Conservation (phyloP, 2,329 filamentous ascomycete species). For the Aspergillus carbonarius region DNA sequence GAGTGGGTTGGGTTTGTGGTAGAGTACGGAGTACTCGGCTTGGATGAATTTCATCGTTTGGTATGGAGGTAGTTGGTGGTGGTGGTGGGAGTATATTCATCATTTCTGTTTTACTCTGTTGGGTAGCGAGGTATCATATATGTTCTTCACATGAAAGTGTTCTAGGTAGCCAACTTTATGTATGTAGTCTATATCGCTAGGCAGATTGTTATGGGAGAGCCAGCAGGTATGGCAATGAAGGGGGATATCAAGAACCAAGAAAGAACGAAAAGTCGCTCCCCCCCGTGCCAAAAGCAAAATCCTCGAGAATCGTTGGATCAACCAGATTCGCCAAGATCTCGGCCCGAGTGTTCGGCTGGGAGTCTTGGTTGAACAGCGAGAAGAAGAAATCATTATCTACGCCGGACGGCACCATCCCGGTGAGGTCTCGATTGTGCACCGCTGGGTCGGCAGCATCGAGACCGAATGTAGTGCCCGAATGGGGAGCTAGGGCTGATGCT, state of each 20-base stretch:
- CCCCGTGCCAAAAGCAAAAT: slow-evolving; percentile 25
- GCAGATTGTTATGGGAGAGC: too few relatives aligned
- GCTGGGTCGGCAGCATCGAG: not conserved
- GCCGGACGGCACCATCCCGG: not conserved
- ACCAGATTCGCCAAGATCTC: slow-evolving; percentile 26
- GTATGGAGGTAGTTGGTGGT: too few relatives aligned
- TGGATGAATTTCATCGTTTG: too few relatives aligned
- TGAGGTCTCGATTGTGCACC: not conserved
- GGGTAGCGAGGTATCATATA: too few relatives aligned
- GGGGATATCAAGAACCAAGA: slow-evolving; percentile 2
- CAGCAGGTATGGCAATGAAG: too few relatives aligned
- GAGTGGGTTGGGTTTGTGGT: too few relatives aligned
- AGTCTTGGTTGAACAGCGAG: slow-evolving; percentile 20
- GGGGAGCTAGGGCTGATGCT: not conserved
- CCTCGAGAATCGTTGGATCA: slow-evolving; percentile 23
- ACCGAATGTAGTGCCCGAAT: not conserved
- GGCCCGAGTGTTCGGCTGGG: slow-evolving; percentile 17
- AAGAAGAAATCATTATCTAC: slow-evolving; percentile 18
- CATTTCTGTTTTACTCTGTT: too few relatives aligned
- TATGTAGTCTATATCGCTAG: too few relatives aligned
- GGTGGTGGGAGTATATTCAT: too few relatives aligned
- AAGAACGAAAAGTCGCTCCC: slow-evolving; percentile 19
- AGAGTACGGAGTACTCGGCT: too few relatives aligned
- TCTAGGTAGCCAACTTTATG: too few relatives aligned
- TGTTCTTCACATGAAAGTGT: too few relatives aligned